Base-by-base conservation (phyloP, 495 filamentous ascomycete genomes). In the Penicillium taxi region DNA sequence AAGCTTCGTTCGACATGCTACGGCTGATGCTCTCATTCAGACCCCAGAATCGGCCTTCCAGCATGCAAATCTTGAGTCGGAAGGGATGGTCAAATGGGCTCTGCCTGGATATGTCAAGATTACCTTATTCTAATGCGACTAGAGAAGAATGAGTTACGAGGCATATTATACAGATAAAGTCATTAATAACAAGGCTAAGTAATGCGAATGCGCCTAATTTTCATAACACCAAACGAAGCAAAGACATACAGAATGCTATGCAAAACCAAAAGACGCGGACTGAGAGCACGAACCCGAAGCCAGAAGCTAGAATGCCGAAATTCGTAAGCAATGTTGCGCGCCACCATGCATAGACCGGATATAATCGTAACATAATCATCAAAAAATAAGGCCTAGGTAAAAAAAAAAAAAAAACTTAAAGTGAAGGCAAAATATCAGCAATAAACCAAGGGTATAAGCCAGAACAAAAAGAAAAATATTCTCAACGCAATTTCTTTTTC, bases 81-180 rank as follows among this genome's bases (percentile, higher is more conserved):
- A 56, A 20, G 66, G 57, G 60, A 69, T 64, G 60, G 40, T 48
- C n/a, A 55, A 52, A 36, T 67, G 65, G 65, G 62, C 63, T 34
- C 12, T 67, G 22, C 62, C 55, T 38, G 50, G 59, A 30, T 56
- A 55, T 44, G 40, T 42, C 11, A 53, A 56, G 41, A 50, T 56
- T n/a, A n/a, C n/a, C n/a, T n/a, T n/a, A n/a, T n/a, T n/a, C n/a
- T n/a, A n/a, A n/a, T n/a, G n/a, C n/a, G n/a, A n/a, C n/a, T n/a
- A n/a, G n/a, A n/a, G n/a, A 11, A 24, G 6, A 24, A 11, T 24
- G 6, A 15, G 13, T 32, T 28, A 37, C 34, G 34, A 26, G 37
- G 7, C 9, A 24, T 25, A 18, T 38, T 26, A 30, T 26, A n/a
- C n/a, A n/a, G n/a, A n/a, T n/a, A n/a, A n/a, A n/a, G n/a, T n/a